Evolutionary conservation across 768 basidiomycete genomes (phyloP).

Genomic region (Amanita pallidorosea): DNA sequence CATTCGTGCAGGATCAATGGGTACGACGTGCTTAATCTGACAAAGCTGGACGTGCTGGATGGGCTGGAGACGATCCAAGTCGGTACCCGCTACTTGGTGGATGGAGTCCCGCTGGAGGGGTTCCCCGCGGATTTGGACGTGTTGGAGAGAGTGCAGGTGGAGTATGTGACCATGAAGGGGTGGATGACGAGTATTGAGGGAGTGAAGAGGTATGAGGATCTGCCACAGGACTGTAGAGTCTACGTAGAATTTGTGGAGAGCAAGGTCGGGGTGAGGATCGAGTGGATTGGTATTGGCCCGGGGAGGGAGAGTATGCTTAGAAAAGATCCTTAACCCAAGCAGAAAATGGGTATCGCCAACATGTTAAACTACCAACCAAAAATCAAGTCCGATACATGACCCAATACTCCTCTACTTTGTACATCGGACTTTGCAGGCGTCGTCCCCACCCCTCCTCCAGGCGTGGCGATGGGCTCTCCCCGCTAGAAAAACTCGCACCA

Average conservation of each 20-base stretch:
- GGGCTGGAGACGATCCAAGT: conserved; percentile 79
- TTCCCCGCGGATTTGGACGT: conserved; percentile 91
- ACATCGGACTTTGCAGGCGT: not conserved
- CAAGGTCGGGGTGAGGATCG: no score
- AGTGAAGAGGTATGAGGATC: conserved; percentile 49
- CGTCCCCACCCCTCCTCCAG: not conserved
- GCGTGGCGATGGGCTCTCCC: not conserved
- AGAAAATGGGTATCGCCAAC: no score
- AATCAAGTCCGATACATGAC: conserved; percentile 70
- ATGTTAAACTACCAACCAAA: conserved; percentile 53
- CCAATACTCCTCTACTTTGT: conserved; percentile 49
- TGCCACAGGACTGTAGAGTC: conserved; percentile 77
- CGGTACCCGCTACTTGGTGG: conserved; percentile 66
- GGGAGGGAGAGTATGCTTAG: conserved; percentile 66
- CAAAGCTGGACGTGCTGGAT: conserved; percentile 93
- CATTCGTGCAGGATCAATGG: conserved; percentile 94
- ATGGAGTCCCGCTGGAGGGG: conserved; percentile 67
- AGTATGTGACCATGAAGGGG: conserved; percentile 83
- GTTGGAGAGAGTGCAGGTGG: conserved; percentile 70
- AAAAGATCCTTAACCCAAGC: no score
- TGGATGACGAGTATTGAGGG: conserved; percentile 77
- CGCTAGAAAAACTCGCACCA: not conserved
- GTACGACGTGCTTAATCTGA: conserved; percentile 87
- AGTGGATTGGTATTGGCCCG: conserved; percentile 91
- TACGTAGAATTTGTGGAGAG: conserved; percentile 85